These are phyloP conservation scores for Hyphodiscus hymeniophilus DNA, from an alignment of 495 filamentous ascomycete genomes.

Conservation along the genomic window DNA sequence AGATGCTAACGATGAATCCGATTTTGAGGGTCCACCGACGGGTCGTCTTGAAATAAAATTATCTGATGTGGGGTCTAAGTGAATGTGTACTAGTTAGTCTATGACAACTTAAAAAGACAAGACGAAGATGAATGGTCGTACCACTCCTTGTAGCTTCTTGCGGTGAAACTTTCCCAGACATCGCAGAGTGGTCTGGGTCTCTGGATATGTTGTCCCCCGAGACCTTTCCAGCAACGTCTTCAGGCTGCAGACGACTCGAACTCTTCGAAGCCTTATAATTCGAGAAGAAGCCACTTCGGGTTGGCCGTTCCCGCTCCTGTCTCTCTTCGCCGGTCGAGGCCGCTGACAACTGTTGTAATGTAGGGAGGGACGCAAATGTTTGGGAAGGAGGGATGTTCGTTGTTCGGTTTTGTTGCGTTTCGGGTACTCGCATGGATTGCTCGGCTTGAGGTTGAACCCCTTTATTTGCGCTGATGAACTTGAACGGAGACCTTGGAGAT, in stretches of 20 bases:
- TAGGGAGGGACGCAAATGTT: constrained; percentile 13
- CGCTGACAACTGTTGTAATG: constrained; percentile 1
- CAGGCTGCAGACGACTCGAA: constrained; percentile 19
- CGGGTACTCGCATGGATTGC: constrained; percentile 10
- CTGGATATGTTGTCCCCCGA: constrained; percentile 17
- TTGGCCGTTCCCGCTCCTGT: constrained; percentile 9
- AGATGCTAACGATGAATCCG: constrained; percentile 15
- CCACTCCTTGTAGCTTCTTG: constrained; percentile 19
- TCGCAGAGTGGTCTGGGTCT: constrained; percentile 14
- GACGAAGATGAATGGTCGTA: constrained; percentile 15
- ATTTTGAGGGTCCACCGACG: constrained; percentile 16
- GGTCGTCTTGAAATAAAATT: constrained; percentile 14
- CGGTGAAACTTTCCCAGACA: constrained; percentile 18
- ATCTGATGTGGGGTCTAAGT: constrained; percentile 10
- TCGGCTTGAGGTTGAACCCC: not conserved
- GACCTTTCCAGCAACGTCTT: constrained; percentile 1
- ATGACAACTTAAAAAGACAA: not conserved
- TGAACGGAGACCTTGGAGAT: constrained; percentile 45
- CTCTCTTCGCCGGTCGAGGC: not conserved
- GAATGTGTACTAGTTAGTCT: constrained; percentile 5
- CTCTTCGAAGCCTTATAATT: constrained; percentile 25
- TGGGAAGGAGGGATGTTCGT: constrained; percentile 6
- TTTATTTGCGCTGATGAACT: constrained; percentile 30
- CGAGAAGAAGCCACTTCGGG: constrained; percentile 19
- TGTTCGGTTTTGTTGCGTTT: not conserved